Base-by-base conservation (phyloP, 225 moss, liverwort and hornwort genomes). In the Antitrichia curtipendula region DNA sequence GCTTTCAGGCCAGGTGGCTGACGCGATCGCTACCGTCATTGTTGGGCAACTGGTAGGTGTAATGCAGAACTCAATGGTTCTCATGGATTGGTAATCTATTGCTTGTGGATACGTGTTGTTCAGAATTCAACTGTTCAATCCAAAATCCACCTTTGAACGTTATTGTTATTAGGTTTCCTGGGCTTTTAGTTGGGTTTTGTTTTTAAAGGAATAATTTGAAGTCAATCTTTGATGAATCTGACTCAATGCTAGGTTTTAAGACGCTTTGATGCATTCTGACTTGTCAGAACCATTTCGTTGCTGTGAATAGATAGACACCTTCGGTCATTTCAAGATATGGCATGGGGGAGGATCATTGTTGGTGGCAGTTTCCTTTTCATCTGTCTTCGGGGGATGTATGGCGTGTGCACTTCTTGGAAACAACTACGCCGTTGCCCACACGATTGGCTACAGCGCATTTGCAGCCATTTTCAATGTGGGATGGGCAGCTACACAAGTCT, bases 401-500 rank as follows among this genome's bases (percentile, higher is more conserved):
- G 93, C 94, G 20, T 97, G 99, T 82, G 90, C 95, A 25, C 88
- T 99, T 28, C 91, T 97, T 65, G 97, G 97, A 76, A 92, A 90
- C 41, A 93, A 89, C 64, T 94, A 86, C 54, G 86, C 91, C 32
- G 81, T 95, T 64, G 90, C 93, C 19, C 89, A 93, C 57, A 94
- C 95, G 41, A 84, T 96, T 59, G 96, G 99, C 53, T 99, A 97
- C 87, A 95, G 99, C 80, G 87, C 88, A 61, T 99, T 93, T 89
- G 99, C 99, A 61, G 96, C 97, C 24, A 95, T 99, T 62, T 99
- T 99, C 87, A 99, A 99, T 84, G 58, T 97, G 40, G 99, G 99
- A 78, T 99, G 99, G 99, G 99, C 99, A 78, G 96, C 96, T 65
- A 96, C 99, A 81, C 99, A 99, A 90, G 97, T 99, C 72, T 96